These are phyloP conservation scores for Globisporangium cylindrosporum DNA, from an alignment of 352 stramenopile genomes.

Conservation along the genomic window DNA sequence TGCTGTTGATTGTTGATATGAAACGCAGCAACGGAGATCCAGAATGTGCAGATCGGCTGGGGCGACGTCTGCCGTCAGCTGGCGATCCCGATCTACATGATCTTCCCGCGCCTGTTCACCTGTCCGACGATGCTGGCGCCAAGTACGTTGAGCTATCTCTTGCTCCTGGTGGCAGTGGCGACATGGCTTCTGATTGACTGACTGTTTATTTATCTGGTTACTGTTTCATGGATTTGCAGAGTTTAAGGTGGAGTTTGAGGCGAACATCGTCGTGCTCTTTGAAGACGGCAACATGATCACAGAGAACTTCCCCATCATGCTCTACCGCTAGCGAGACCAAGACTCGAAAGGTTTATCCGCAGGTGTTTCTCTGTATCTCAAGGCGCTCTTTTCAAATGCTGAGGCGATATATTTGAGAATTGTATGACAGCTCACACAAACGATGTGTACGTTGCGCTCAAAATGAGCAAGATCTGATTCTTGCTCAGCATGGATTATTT, in stretches of 20 bases:
- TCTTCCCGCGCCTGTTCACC: conserved; percentile 91
- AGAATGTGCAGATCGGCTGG: conserved; percentile 92
- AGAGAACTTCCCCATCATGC: conserved; percentile 85
- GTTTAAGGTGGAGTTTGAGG: conserved; percentile 92
- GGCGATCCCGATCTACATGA: conserved; percentile 93
- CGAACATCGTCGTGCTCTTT: conserved; percentile 91
- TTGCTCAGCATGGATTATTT: not conserved
- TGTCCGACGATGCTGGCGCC: conserved; percentile 89
- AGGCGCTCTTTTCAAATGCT: not conserved
- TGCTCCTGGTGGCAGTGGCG: not conserved
- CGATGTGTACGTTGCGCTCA: not conserved
- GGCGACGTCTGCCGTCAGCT: conserved; percentile 89
- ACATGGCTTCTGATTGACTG: not conserved
- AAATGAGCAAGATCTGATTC: conserved; percentile 3
- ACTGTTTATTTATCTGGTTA: not conserved
- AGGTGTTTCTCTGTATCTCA: not conserved
- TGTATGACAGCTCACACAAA: not conserved
- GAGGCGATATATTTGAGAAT: not conserved
- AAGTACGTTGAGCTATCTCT: conserved; percentile 20
- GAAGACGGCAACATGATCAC: conserved; percentile 91
- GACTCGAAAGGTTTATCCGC: not conserved
- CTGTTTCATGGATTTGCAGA: conserved; percentile 20
- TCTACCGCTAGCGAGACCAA: conserved; percentile 52
- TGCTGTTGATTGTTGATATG: not conserved
- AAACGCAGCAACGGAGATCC: conserved; percentile 87